Evolutionary conservation across 768 basidiomycete species (phyloP).

Genomic region (Suillus fuscotomentosus): DNA sequence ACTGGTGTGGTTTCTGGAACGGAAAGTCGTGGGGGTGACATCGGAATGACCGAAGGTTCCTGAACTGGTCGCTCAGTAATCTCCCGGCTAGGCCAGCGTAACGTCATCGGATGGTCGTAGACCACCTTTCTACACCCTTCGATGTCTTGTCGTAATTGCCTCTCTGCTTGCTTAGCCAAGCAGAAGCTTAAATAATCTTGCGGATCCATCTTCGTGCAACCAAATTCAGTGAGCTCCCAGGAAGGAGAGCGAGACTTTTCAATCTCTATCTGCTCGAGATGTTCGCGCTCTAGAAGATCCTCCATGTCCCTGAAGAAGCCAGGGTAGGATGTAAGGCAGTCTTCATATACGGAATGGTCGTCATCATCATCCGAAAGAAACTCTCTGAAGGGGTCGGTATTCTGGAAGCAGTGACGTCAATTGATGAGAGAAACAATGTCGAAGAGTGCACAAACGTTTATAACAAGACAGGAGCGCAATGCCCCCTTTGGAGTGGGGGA

Average conservation of each 20-base stretch:
- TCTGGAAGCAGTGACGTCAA: constrained; percentile 16
- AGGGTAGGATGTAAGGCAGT: constrained; percentile 23
- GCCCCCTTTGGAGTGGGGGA: constrained; percentile 14
- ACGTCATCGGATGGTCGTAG: constrained; percentile 18
- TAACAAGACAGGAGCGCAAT: constrained; percentile 27
- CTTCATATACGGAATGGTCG: constrained; percentile 26
- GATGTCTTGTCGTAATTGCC: constrained; percentile 19
- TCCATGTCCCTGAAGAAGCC: constrained; percentile 18
- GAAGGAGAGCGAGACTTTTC: constrained; percentile 17
- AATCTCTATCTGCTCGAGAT: constrained; percentile 7
- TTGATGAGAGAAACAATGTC: not conserved
- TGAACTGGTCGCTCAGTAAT: not conserved
- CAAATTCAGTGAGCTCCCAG: constrained; percentile 29
- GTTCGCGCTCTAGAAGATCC: constrained; percentile 15
- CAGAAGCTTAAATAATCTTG: constrained; percentile 26
- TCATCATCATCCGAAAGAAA: constrained; percentile 14
- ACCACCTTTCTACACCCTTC: constrained; percentile 17
- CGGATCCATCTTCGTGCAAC: constrained; percentile 25
- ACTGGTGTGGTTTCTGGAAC: constrained; percentile 11
- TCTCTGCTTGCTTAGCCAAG: constrained; percentile 26
- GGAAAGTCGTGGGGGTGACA: not conserved
- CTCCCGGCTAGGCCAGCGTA: constrained; percentile 18
- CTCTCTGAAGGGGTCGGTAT: constrained; percentile 1
- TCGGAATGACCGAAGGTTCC: not conserved
- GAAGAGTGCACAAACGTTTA: constrained; percentile 18